Conservation (phyloP, 2,329 filamentous ascomycete species). For the Helminthosporium solani region DNA sequence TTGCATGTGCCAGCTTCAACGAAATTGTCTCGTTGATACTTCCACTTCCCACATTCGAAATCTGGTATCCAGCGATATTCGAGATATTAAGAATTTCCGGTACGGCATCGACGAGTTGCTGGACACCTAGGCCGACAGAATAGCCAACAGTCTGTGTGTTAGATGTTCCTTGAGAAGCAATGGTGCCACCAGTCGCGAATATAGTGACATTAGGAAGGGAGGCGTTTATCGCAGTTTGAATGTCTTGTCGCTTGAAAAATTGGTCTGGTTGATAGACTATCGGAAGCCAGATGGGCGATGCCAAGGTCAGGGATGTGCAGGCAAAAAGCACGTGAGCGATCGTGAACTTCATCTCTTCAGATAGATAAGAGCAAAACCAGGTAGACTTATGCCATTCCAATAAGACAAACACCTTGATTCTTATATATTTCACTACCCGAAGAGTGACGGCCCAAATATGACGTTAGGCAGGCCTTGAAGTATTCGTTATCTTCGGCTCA, state of each 20-base stretch:
- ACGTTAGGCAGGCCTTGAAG: neutral
- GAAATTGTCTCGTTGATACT: conserved; percentile 52
- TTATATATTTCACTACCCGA: neutral
- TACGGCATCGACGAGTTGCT: conserved; percentile 56
- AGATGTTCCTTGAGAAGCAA: conserved; percentile 55
- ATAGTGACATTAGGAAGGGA: conserved; percentile 59
- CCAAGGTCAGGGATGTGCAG: conserved; percentile 19
- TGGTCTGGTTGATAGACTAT: conserved; percentile 15
- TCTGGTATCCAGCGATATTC: conserved; percentile 54
- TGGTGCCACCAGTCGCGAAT: conserved; percentile 60
- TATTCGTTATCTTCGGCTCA: neutral
- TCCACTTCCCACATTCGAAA: conserved; percentile 39
- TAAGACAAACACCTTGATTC: too few species aligned
- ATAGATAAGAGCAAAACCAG: neutral
- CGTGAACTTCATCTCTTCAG: conserved; percentile 22
- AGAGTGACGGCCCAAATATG: neutral
- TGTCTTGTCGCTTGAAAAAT: conserved; percentile 32
- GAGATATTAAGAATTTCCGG: conserved; percentile 57
- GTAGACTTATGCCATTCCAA: neutral
- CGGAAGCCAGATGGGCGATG: conserved; percentile 23
- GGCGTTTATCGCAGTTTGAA: conserved; percentile 43
- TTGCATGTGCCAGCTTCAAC: conserved; percentile 50
- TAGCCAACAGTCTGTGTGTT: conserved; percentile 59
- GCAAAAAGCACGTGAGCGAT: conserved; percentile 20
- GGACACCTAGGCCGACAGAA: conserved; percentile 52